phyloP scores from a whole-genome alignment of 441 rosid genomes.

The Syzygium malaccense region DNA sequence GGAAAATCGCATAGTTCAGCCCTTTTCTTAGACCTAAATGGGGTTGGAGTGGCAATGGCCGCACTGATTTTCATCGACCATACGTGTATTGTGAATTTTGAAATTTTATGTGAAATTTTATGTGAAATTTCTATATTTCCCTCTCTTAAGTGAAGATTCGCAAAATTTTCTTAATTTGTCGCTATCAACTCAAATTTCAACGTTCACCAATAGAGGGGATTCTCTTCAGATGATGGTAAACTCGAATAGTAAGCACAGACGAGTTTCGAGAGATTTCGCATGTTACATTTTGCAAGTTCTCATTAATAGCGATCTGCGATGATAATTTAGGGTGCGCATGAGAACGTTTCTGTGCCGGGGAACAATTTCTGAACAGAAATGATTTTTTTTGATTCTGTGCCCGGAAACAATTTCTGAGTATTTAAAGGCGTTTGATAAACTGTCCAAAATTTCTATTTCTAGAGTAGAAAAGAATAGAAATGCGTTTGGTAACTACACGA shows the following conservation, averaged over 20 bases:
- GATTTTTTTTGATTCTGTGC: no score
- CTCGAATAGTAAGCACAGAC: neutral
- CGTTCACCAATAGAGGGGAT: neutral
- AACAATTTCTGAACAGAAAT: no score
- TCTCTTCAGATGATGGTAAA: neutral
- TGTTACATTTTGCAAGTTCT: neutral
- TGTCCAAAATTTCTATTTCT: no score
- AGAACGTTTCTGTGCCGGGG: no score
- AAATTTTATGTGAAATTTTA: neutral
- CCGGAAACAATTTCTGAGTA: no score
- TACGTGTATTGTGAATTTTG: neutral
- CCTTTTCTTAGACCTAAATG: neutral
- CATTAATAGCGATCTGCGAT: neutral
- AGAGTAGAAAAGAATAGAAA: no score
- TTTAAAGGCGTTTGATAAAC: no score
- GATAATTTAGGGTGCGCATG: no score
- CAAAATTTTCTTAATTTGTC: neutral
- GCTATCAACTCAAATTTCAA: neutral
- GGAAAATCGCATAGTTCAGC: neutral
- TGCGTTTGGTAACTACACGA: no score
- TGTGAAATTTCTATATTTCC: neutral
- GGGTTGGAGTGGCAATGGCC: neutral
- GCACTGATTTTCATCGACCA: neutral
- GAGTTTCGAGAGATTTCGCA: neutral
- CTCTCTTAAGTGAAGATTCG: neutral